A percentile compares a stretch with the other conserved stretches of the same genome.
Conservation (phyloP, 768 basidiomycete genomes). For the Coprinopsis marcescibilis region DNA sequence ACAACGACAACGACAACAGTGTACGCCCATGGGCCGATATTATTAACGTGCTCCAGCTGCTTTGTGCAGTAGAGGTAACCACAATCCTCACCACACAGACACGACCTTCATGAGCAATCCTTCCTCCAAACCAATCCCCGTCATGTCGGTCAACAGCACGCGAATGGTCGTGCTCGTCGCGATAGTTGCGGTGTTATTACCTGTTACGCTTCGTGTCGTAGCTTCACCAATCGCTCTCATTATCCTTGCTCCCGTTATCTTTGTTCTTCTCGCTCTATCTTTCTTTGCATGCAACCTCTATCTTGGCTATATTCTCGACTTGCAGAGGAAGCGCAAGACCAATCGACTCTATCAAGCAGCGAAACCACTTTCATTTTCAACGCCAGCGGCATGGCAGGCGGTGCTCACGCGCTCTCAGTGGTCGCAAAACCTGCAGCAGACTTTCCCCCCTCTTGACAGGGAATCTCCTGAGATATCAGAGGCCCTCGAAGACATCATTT, state of each 20-base stretch:
- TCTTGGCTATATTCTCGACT: conserved; percentile 55
- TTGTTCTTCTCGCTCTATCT: conserved; percentile 40
- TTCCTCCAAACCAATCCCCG: no score
- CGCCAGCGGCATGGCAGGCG: conserved; percentile 92
- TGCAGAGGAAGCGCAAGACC: conserved; percentile 23
- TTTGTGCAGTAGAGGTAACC: no score
- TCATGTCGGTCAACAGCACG: conserved; percentile 38
- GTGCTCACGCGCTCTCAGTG: conserved; percentile 86
- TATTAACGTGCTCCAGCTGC: not conserved
- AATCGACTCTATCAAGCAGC: conserved; percentile 51
- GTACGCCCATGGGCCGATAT: not conserved
- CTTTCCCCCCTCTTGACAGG: conserved; percentile 62
- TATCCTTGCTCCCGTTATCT: conserved; percentile 56
- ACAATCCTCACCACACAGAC: conserved; percentile 7
- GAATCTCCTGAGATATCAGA: conserved; percentile 59
- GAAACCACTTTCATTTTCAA: conserved; percentile 78
- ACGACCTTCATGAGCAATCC: conserved; percentile 16
- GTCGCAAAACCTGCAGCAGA: conserved; percentile 68
- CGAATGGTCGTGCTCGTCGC: conserved; percentile 53
- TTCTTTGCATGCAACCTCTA: conserved; percentile 52
- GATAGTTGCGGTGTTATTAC: conserved; percentile 51
- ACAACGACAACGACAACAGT: not conserved
- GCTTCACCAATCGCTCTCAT: conserved; percentile 64
- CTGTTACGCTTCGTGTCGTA: conserved; percentile 46
- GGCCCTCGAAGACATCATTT: conserved; percentile 74